Conservation (phyloP, 495 filamentous ascomycete species). For the Penicillium simplicissimum region DNA sequence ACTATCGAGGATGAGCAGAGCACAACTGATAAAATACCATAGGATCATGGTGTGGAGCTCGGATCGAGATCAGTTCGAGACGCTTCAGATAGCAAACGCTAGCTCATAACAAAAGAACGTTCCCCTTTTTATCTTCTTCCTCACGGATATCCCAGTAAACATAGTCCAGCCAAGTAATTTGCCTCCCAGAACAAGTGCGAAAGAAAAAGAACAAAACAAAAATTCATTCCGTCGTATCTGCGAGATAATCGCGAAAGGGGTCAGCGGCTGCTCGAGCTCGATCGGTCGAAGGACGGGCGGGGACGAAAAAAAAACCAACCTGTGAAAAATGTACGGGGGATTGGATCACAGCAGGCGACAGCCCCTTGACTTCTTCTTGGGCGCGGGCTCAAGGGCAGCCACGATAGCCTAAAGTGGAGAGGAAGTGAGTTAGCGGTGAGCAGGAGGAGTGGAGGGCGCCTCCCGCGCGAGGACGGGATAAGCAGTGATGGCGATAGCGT, state of each 20-base stretch:
- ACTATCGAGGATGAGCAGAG: neutral
- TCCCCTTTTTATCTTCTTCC: slow-evolving; percentile 2
- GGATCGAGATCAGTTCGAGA: slow-evolving; percentile 13
- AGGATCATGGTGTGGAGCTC: neutral
- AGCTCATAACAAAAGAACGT: slow-evolving; percentile 18
- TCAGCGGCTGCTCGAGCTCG: neutral
- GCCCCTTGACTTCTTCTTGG: slow-evolving; percentile 60
- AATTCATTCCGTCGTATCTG: slow-evolving; percentile 38
- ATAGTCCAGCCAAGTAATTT: slow-evolving; percentile 16
- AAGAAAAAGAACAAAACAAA: slow-evolving; percentile 26
- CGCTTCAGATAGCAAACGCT: slow-evolving; percentile 27
- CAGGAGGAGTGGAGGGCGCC: neutral
- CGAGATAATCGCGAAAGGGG: neutral
- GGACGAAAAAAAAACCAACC: slow-evolving; percentile 21
- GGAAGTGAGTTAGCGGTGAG: slow-evolving; percentile 17
- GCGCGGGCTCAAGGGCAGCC: slow-evolving; percentile 82
- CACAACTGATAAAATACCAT: neutral
- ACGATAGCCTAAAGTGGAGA: slow-evolving; percentile 69
- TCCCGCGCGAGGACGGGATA: neutral
- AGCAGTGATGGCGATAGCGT: neutral
- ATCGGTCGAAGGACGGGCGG: neutral
- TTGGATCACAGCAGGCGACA: slow-evolving; percentile 45
- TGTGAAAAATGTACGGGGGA: slow-evolving; percentile 19
- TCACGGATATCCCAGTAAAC: slow-evolving; percentile 21
- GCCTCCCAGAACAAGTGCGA: slow-evolving; percentile 12